Conservation (phyloP, 371 early-diverging fungal genomes). For the Mortierella sp. region DNA sequence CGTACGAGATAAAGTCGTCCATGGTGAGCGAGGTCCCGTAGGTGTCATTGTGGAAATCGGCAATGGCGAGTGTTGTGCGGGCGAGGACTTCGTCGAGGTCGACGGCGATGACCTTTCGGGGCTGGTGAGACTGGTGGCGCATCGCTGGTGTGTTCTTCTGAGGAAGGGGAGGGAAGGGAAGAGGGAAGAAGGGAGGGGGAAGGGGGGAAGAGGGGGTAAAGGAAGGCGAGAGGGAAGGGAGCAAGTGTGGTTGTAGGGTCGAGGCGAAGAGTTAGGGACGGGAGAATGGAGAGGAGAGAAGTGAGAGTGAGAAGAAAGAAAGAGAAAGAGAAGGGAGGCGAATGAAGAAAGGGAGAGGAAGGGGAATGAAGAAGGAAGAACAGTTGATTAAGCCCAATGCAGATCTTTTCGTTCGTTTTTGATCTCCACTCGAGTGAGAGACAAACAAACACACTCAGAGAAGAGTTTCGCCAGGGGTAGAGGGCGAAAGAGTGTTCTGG, state of each 20-base stretch:
- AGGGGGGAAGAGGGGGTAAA: neutral
- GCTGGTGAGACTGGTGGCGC: constrained; percentile 45
- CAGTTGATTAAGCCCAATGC: neutral
- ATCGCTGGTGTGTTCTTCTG: constrained; percentile 3
- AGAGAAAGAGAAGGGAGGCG: neutral
- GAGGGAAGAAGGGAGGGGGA: neutral
- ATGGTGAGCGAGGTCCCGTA: constrained; percentile 58
- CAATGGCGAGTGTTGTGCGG: constrained; percentile 60
- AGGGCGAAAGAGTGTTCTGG: neutral
- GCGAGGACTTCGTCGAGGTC: constrained; percentile 68
- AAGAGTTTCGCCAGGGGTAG: neutral
- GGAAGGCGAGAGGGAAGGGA: neutral
- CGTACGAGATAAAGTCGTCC: constrained; percentile 61
- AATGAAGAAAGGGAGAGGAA: neutral
- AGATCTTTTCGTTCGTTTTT: constrained; percentile 3
- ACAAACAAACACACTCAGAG: neutral
- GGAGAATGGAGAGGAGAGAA: neutral
- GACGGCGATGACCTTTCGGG: constrained; percentile 65
- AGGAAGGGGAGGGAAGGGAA: neutral
- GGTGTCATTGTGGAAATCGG: constrained; percentile 63
- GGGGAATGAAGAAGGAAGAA: neutral
- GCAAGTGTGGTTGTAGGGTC: neutral
- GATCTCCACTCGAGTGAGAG: neutral
- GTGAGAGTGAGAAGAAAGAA: neutral
- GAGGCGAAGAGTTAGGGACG: neutral